These are phyloP conservation scores for Camelina sativa DNA, from an alignment of 345 rosid species.

Conservation along the genomic window DNA sequence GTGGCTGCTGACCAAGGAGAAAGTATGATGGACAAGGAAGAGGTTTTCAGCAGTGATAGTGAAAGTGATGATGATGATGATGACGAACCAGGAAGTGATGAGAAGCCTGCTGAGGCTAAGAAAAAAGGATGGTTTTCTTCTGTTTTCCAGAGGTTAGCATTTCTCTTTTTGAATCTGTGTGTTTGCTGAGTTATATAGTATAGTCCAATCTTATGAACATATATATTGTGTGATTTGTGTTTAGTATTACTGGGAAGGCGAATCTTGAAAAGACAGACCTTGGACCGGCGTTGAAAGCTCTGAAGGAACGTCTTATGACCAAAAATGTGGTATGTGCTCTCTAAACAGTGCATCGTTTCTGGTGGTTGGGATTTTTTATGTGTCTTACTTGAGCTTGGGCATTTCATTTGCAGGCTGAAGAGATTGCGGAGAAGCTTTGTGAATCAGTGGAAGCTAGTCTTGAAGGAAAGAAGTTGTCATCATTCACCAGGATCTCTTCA, in stretches of 20 bases:
- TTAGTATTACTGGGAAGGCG: conserved; percentile 96
- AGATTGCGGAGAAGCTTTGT: conserved; percentile 97
- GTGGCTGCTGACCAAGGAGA: conserved; percentile 87
- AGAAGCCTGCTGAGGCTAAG: conserved; percentile 74
- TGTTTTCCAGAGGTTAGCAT: conserved; percentile 84
- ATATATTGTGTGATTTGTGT: conserved; percentile 31
- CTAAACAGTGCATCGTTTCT: neutral
- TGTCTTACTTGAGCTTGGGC: neutral
- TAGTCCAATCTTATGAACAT: conserved; percentile 12
- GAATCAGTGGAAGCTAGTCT: conserved; percentile 97
- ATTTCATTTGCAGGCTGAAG: conserved; percentile 72
- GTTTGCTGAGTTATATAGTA: neutral
- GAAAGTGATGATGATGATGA: conserved; percentile 88
- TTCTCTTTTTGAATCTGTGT: conserved; percentile 14
- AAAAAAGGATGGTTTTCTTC: conserved; percentile 97
- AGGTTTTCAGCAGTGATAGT: conserved; percentile 82
- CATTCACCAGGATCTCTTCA: conserved; percentile 95
- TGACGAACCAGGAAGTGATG: conserved; percentile 62
- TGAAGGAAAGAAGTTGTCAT: conserved; percentile 94
- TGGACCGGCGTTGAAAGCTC: conserved; percentile 92
- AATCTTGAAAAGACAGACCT: conserved; percentile 93
- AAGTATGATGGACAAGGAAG: conserved; percentile 99
- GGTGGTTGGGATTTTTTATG: conserved; percentile 7
- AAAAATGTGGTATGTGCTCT: conserved; percentile 89
- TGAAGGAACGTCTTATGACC: conserved; percentile 98